These are phyloP conservation scores for Candida insectalens DNA, from an alignment of 805 yeast genomes.

Conservation along the genomic window DNA sequence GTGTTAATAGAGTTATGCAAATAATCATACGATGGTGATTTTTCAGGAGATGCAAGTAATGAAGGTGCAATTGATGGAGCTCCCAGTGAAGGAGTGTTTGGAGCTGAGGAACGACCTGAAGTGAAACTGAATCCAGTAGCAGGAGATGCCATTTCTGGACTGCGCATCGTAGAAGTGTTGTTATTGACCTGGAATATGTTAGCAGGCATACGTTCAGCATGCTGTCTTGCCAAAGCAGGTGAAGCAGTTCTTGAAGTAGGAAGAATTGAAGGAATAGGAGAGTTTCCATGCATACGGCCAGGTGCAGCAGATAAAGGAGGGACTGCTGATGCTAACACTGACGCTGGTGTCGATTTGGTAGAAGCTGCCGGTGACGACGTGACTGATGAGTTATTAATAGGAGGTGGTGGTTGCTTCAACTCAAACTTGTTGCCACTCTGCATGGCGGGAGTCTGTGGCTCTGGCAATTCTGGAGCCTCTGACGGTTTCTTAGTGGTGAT, in stretches of 20 bases:
- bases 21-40: conserved; percentile 14
- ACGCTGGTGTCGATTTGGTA: not conserved
- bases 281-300: not conserved
- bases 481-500: too few species aligned
- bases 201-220: not conserved
- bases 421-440: not conserved
- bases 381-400: too few species aligned
- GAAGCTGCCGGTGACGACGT: not conserved
- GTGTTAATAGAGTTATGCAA: conserved; percentile 20
- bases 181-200: not conserved
- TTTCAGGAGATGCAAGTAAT: too few species aligned
- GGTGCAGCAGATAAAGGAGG: not conserved
- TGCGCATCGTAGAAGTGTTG: not conserved
- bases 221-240: not conserved
- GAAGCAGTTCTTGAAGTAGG: not conserved
- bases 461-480: too few species aligned
- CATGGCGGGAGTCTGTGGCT: too few species aligned
- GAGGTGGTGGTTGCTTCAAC: not conserved
- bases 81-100: too few species aligned
- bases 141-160: not conserved
- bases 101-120: too few species aligned
- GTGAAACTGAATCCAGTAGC: too few species aligned
- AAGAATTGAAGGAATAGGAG: not conserved
- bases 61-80: too few species aligned
- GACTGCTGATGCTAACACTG: conserved; percentile 1